Evolutionary conservation across 805 yeast genomes (phyloP).

Genomic region (Saccharomycopsis sp.): DNA sequence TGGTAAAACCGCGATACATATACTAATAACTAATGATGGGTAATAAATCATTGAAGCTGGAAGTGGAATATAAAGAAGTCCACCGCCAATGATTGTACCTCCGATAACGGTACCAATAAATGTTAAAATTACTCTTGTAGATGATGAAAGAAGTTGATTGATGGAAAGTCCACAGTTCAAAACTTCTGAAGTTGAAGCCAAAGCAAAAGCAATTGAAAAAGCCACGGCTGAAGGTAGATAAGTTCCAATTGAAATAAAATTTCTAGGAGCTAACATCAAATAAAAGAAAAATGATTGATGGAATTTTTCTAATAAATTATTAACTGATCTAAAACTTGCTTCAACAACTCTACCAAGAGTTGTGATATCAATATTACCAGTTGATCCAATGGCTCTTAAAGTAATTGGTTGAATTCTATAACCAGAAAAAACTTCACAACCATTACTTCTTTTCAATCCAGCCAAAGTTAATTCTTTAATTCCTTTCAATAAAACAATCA

Average conservation of each 20-base stretch:
- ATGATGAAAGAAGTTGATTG: slow-evolving; percentile 21
- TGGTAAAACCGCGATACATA: slow-evolving; percentile 36
- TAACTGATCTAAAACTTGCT: slow-evolving; percentile 77
- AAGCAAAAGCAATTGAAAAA: slow-evolving; percentile 54
- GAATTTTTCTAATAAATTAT: slow-evolving; percentile 86
- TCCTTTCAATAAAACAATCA: slow-evolving; percentile 51
- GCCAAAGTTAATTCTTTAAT: slow-evolving; percentile 59
- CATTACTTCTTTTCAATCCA: slow-evolving; percentile 52
- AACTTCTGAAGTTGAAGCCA: slow-evolving; percentile 53
- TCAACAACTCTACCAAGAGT: slow-evolving; percentile 88
- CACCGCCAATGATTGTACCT: slow-evolving; percentile 22
- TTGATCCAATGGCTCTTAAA: slow-evolving; percentile 52
- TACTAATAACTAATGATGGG: slow-evolving; percentile 58
- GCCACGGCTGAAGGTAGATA: slow-evolving; percentile 81
- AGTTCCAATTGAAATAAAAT: slow-evolving; percentile 88
- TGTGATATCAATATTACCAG: slow-evolving; percentile 66
- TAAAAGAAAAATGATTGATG: slow-evolving; percentile 96
- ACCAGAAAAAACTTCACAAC: slow-evolving; percentile 91
- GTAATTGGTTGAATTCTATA: slow-evolving; percentile 93
- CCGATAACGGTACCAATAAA: slow-evolving; percentile 22
- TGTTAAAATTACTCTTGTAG: slow-evolving; percentile 25
- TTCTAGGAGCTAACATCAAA: slow-evolving; percentile 62
- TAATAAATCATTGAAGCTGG: slow-evolving; percentile 42
- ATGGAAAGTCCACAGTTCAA: slow-evolving; percentile 33
- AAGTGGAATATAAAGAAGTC: slow-evolving; percentile 21